phyloP scores from a whole-genome alignment of 1,139 yeast species.

The Taphrina deformans region DNA sequence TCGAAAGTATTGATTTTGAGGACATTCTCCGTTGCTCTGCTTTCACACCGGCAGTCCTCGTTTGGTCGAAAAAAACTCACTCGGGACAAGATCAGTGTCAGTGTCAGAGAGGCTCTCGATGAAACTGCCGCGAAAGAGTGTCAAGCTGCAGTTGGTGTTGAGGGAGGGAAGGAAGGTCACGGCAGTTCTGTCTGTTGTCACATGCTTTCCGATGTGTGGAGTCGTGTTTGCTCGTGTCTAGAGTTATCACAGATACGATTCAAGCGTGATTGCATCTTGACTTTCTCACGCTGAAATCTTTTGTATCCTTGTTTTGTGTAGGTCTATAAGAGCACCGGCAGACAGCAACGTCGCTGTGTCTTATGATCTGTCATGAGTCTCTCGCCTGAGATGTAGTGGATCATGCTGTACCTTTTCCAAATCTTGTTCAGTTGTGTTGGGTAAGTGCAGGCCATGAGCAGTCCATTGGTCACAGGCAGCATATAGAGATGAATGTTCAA shows the following conservation, averaged over 20 bases:
- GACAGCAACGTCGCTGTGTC: too few relatives aligned
- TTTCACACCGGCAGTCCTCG: too few relatives aligned
- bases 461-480: neutral
- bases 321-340: too few relatives aligned
- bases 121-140: too few relatives aligned
- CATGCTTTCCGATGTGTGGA: neutral
- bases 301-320: too few relatives aligned
- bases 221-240: neutral
- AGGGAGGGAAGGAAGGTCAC: too few relatives aligned
- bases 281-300: neutral
- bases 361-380: too few relatives aligned
- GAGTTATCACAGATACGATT: neutral
- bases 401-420: neutral
- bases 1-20: slow-evolving; percentile 8
- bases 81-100: too few relatives aligned
- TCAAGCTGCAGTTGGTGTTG: too few relatives aligned
- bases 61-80: too few relatives aligned
- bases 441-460: neutral
- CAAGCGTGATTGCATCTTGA: neutral
- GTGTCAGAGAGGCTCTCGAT: too few relatives aligned
- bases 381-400: too few relatives aligned
- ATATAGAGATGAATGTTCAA: slow-evolving; percentile 8
- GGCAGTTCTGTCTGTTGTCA: neutral
- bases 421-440: neutral
- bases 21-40: slow-evolving; percentile 18